Evolutionary conservation across 768 basidiomycete genomes (phyloP).

Genomic region (Phanerochaete sordida): DNA sequence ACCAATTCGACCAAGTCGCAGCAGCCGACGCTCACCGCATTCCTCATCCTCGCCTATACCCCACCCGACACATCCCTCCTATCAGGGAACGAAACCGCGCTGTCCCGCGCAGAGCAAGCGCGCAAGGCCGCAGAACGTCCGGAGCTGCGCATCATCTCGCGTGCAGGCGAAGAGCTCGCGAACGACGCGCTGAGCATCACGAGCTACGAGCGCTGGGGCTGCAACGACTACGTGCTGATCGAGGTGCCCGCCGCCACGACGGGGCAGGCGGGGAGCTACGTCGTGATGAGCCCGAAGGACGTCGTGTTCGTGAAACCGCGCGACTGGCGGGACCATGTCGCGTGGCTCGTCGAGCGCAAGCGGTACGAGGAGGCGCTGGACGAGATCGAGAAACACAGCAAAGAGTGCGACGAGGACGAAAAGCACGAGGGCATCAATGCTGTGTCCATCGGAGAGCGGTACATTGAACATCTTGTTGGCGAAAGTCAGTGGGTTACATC

Average conservation of each 20-base stretch:
- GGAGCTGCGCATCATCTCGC: slow-evolving; percentile 88
- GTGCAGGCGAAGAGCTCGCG: slow-evolving; percentile 82
- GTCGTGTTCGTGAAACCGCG: slow-evolving; percentile 84
- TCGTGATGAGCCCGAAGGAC: slow-evolving; percentile 85
- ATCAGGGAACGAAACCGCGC: slow-evolving; percentile 55
- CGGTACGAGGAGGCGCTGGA: slow-evolving; percentile 88
- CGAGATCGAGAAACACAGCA: slow-evolving; percentile 68
- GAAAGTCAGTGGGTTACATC: slow-evolving; percentile 52
- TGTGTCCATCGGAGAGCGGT: slow-evolving; percentile 76
- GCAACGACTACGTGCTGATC: slow-evolving; percentile 85
- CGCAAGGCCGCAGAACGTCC: slow-evolving; percentile 89
- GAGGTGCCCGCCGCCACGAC: slow-evolving; percentile 34
- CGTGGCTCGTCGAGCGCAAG: slow-evolving; percentile 85
- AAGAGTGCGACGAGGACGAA: slow-evolving; percentile 13
- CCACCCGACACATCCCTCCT: slow-evolving; percentile 69
- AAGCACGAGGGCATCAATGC: slow-evolving; percentile 45
- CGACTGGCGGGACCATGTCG: slow-evolving; percentile 86
- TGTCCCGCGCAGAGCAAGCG: slow-evolving; percentile 69
- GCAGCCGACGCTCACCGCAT: slow-evolving; percentile 51
- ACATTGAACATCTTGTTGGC: slow-evolving; percentile 79
- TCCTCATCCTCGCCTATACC: slow-evolving; percentile 85
- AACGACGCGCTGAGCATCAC: slow-evolving; percentile 79
- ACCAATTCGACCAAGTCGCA: slow-evolving; percentile 23
- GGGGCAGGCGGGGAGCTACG: slow-evolving; percentile 51
- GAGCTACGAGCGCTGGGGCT: slow-evolving; percentile 80